phyloP scores from a whole-genome alignment of 2,329 filamentous ascomycete species.

The Tolypocladium album region DNA sequence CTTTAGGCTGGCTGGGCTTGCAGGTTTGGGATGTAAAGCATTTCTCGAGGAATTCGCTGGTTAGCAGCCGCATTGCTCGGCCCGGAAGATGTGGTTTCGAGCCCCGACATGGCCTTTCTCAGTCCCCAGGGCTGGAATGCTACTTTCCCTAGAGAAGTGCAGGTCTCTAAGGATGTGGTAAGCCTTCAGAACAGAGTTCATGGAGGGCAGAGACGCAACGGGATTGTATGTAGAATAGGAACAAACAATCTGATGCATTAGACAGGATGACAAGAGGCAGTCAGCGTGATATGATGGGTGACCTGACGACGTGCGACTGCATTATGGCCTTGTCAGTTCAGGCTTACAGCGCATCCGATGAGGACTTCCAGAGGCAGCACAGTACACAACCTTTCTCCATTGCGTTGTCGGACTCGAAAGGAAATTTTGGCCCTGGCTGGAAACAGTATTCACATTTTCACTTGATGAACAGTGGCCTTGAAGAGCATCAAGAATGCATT shows the following conservation, averaged over 20 bases:
- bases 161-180: slow-evolving; percentile 15
- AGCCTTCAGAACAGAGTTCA: slow-evolving; percentile 3
- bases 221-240: slow-evolving; percentile 8
- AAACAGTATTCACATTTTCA: background rate
- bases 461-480: background rate
- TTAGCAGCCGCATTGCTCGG: background rate
- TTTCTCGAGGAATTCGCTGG: background rate
- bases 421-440: background rate
- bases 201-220: slow-evolving; percentile 3
- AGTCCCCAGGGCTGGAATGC: background rate
- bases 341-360: background rate
- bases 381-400: background rate
- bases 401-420: too few species aligned
- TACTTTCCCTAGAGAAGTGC: slow-evolving; percentile 17
- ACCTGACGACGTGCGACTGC: background rate
- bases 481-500: slow-evolving; percentile 16
- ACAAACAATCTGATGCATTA: background rate
- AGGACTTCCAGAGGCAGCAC: background rate
- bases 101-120: background rate
- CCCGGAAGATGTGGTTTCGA: background rate
- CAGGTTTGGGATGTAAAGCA: background rate
- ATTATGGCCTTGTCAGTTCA: background rate
- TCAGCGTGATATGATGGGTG: background rate
- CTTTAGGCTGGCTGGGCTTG: background rate
- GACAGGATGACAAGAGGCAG: background rate